Conservation (phyloP, 805 yeast species). For the Kazachstania psychrophila region DNA sequence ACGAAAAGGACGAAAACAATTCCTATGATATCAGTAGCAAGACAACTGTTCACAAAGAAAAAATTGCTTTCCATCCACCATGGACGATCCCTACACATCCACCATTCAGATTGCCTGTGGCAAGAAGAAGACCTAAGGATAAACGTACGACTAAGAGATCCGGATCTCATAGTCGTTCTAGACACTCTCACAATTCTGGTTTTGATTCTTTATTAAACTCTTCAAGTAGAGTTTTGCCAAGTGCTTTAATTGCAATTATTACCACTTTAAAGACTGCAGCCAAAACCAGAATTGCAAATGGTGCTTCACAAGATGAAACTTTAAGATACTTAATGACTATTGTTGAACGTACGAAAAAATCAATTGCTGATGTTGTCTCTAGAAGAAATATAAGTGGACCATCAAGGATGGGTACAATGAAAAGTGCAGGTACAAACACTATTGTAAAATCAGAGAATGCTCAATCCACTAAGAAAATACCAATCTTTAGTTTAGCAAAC, state of each 20-base stretch:
- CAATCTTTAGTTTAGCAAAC: slow-evolving; percentile 19
- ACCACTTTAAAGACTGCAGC: slow-evolving; percentile 30
- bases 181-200: background rate
- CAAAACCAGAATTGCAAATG: slow-evolving; percentile 26
- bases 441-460: background rate
- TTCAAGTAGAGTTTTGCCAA: slow-evolving; percentile 19
- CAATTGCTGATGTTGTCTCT: slow-evolving; percentile 14
- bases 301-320: slow-evolving; percentile 28
- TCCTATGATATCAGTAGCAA: slow-evolving; percentile 13
- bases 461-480: slow-evolving; percentile 10
- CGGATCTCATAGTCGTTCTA: background rate
- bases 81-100: slow-evolving; percentile 27
- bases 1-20: no score
- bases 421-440: no score
- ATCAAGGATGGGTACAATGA: no score
- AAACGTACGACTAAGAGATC: background rate
- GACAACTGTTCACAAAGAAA: slow-evolving; percentile 26
- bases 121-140: slow-evolving; percentile 18
- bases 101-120: slow-evolving; percentile 26
- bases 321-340: slow-evolving; percentile 23
- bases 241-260: slow-evolving; percentile 24
- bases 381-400: slow-evolving; percentile 1
- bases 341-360: slow-evolving; percentile 25
- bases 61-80: slow-evolving; percentile 27
- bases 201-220: slow-evolving; percentile 6